Evolutionary conservation across 768 basidiomycete species (phyloP), one percentile per base, ranked within the genome.

Genomic region (Trametes maxima): DNA sequence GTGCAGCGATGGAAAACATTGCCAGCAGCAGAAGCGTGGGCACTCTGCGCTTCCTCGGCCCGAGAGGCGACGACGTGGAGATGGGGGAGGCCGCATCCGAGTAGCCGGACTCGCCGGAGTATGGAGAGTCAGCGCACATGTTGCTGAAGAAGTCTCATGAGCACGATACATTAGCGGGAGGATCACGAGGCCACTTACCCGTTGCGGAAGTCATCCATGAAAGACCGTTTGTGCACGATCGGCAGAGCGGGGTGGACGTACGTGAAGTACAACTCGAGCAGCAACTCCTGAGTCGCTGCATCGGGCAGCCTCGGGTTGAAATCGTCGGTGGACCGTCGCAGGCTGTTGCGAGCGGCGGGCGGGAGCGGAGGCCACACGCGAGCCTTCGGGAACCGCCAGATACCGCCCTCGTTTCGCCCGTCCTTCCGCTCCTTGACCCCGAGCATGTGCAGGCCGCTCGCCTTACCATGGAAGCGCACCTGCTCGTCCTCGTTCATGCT

Each of bases 401-500:
- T 88, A 0, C 89, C 91, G 19, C 86, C 88, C 65, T 89, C 87
- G 65, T 87, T 89, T 67, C 89, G 78, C 42, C 80, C 78, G 68
- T 90, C 89, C 54, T 79, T 72, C 45, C 86, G 79, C 51, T 85
- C 84, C 60, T 83, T 82, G 65, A 76, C 76, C 16, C 85, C 85
- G 48, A 94, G 74, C 58, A 94, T 78, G 72, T 94, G 86, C 63
- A 94, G 73, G 1, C 92, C 92, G 60, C 89, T 91, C 4, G 84
- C 88, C 73, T 92, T 91, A 28, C 93, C 92, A 68, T 95, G 94
- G 72, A 88, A 95, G 39, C 94, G 78, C 13, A 95, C 85, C 71
- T 95, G 86, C 57, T 85, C 82, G 55, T 94, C 90, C 76, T 95
- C 94, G 68, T 95, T 94, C 66, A 95, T 68, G 64, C 89, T 91